A percentile compares a stretch with the other conserved stretches of the same genome.
These are phyloP conservation scores for Fusarium annulatum DNA, from an alignment of 2,329 filamentous ascomycete species.

Conservation along the genomic window DNA sequence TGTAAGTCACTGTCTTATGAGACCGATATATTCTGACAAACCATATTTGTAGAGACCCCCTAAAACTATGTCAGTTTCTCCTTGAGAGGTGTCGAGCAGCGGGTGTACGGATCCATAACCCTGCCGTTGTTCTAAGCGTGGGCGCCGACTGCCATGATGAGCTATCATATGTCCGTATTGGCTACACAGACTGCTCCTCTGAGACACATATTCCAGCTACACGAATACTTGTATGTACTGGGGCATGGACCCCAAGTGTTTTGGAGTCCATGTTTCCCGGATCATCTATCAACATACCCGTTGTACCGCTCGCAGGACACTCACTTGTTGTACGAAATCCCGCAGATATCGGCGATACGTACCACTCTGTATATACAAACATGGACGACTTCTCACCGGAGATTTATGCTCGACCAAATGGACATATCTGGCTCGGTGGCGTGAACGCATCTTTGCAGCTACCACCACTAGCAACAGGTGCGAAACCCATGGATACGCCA, in stretches of 20 bases:
- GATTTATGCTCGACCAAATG: slow-evolving; percentile 73
- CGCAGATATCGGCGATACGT: slow-evolving; percentile 57
- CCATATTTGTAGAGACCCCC: slow-evolving; percentile 66
- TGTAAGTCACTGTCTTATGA: slow-evolving; percentile 57
- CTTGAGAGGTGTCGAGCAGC: slow-evolving; percentile 65
- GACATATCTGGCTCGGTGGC: slow-evolving; percentile 79
- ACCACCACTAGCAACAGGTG: slow-evolving; percentile 56
- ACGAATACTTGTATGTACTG: slow-evolving; percentile 73
- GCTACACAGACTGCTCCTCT: slow-evolving; percentile 55
- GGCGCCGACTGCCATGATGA: slow-evolving; percentile 60
- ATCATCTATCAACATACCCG: slow-evolving; percentile 62
- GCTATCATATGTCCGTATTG: slow-evolving; percentile 64
- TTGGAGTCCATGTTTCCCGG: slow-evolving; percentile 72
- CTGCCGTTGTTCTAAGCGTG: slow-evolving; percentile 66
- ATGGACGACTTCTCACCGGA: slow-evolving; percentile 74
- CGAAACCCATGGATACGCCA: slow-evolving; percentile 41
- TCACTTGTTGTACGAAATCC: slow-evolving; percentile 75
- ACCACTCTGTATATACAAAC: slow-evolving; percentile 76
- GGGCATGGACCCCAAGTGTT: slow-evolving; percentile 77
- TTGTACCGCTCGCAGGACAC: slow-evolving; percentile 72
- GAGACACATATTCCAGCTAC: slow-evolving; percentile 70
- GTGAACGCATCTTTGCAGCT: slow-evolving; percentile 73
- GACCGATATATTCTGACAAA: background rate
- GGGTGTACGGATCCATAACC: slow-evolving; percentile 75
- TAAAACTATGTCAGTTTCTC: slow-evolving; percentile 73